These are phyloP conservation scores for Erodium trifolium DNA, from an alignment of 441 rosid species.

Conservation along the genomic window DNA sequence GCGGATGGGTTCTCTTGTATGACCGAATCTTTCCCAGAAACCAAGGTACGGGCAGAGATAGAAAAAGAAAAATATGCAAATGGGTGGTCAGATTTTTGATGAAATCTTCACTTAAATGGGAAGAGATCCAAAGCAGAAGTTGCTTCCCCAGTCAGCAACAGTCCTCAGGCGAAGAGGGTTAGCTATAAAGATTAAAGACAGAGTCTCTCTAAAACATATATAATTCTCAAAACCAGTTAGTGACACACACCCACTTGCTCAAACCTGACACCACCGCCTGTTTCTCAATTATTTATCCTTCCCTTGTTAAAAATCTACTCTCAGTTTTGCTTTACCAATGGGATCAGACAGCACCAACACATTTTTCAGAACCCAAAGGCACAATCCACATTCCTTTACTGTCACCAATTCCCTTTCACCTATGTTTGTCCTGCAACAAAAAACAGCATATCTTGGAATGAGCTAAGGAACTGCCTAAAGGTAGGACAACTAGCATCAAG, in stretches of 20 bases:
- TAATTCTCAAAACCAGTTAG: conserved; percentile 18
- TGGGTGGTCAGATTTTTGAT: too few species aligned
- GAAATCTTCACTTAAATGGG: too few species aligned
- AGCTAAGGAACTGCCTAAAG: conserved; percentile 39
- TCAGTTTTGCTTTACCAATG: conserved; percentile 27
- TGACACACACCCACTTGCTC: conserved; percentile 58
- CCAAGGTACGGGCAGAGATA: too few species aligned
- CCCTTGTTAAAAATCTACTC: conserved; percentile 8
- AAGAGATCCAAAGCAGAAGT: too few species aligned
- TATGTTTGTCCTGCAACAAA: conserved; percentile 44
- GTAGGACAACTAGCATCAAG: conserved; percentile 48
- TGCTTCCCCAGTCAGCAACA: too few species aligned
- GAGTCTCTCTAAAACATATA: too few species aligned
- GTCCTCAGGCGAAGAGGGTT: too few species aligned
- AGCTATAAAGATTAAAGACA: too few species aligned
- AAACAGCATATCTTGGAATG: conserved; percentile 35
- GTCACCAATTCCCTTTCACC: conserved; percentile 17
- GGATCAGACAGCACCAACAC: conserved; percentile 29
- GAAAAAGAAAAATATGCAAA: too few species aligned
- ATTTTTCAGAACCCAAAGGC: conserved; percentile 26
- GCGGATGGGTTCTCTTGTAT: too few species aligned
- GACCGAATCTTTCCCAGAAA: too few species aligned
- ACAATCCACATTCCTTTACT: conserved; percentile 37
- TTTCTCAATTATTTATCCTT: conserved; percentile 34
- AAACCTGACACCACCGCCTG: conserved; percentile 60